Base-by-base conservation (phyloP, 768 basidiomycete genomes). In the Paxillus rubicundulus region DNA sequence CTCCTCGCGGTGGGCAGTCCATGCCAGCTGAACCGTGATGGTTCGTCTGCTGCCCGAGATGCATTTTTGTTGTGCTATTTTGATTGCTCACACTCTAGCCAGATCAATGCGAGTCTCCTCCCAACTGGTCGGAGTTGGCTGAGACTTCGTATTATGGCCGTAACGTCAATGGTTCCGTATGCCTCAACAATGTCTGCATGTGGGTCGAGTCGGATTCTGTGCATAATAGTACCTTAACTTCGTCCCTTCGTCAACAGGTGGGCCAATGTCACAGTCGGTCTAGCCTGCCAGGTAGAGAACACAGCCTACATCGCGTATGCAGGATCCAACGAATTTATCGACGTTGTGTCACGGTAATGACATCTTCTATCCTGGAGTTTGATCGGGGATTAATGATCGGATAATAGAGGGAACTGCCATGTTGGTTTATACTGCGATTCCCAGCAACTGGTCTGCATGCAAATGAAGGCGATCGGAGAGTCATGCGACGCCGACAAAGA, bases 11-110 rank as follows among this genome's bases (percentile, higher is more conserved):
- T 90, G 3, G 84, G 77, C 24, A 85, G 82, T 55, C 64, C 77
- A 27, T 94, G 92, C 72, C 91, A 94, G 69, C 80, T 94, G 53
- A 88, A 93, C 64, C 84, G 92, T 48, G 92, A 94, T 68, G 90
- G 92, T 32, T 38, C 24, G 20, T 32, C 16, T 43, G 41, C 36
- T 37, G 4, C 46, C 4, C 28, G 30, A 3, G 16, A 27, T n/a
- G 21, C 8, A 9, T 16, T 20, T 27, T 7, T 33, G 43, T 17
- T 45, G 14, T 42, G 36, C 41, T 43, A 43, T 21, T 20, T 28
- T 34, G 37, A 47, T 48, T 8, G 21, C 33, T 55, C 34, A 53
- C 27, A 6, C 27, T 40, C n/a, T 6, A 16, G 10, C 52, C 60
- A 94, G 93, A 96, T 61, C 78, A 92, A 71, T 94, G 92, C 61